Evolutionary conservation across 768 basidiomycete genomes (phyloP), one percentile per base, ranked within the genome.

Genomic region (Termitomyces sp.): DNA sequence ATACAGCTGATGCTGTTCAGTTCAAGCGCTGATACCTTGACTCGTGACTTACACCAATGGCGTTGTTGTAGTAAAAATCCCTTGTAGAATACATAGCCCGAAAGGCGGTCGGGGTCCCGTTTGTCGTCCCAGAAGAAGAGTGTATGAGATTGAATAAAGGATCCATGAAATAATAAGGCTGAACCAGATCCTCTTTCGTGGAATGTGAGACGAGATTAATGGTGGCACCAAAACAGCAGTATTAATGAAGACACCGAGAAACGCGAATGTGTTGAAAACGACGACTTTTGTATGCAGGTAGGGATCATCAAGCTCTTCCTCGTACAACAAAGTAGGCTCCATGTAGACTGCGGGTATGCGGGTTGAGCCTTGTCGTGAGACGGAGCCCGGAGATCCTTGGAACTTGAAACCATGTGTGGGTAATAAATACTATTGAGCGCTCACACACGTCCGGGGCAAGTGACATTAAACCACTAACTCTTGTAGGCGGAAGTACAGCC

Each of bases 1-100:
- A 60, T 60, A 24, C 59, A 60, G 18, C 59, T 60, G n/a, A 24
- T 20, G 3, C 20, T 35, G 14, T 44, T 33, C 8, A 54, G 16
- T 14, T 22, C 18, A 22, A 22, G 18, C 14, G 16, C 20, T 44
- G 52, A 24, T 20, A n/a, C 24, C 0, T 55, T 54, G 8, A 45
- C 14, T 45, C 40, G 38, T 20, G 26, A 42, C 58, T 46, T 42
- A 60, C 59, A 50, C 40, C 22, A 60, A 22, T 1, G 54, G 54
- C 3, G 54, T 52, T 8, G 54, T 20, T 13, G 54, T 56, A 16
- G 43, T 60, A 40, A 56, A 44, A 16, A 44, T 38, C 16, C 54
- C 54, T 36, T 60, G 59, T n/a, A 60, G 42, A 14, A 52, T 36
- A 22, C 59, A 60, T 18, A 60, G 13, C 48, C 59, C 54, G n/a